Percentiles rank a stretch among this genome's conserved stretches.
Conservation (phyloP, 257 asterid species). For the Rhazya stricta region DNA sequence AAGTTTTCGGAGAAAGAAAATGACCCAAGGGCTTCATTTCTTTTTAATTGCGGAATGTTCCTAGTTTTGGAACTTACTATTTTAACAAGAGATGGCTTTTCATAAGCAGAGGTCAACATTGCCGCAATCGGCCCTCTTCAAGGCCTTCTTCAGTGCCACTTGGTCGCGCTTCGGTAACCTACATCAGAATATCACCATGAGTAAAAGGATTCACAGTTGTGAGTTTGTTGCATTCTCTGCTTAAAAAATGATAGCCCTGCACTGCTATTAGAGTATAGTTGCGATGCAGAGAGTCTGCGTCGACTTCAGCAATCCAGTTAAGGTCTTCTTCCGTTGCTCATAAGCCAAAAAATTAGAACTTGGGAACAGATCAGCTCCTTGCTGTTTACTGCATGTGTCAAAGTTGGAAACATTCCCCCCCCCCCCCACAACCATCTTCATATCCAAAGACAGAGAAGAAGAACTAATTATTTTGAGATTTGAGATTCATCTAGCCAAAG, state of each 20-base stretch:
- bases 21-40: neutral
- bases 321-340: neutral
- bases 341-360: neutral
- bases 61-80: neutral
- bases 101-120: neutral
- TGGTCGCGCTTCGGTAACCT: slow-evolving; percentile 28
- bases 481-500: no score
- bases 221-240: neutral
- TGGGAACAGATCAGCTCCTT: no score
- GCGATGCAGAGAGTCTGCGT: no score
- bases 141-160: slow-evolving; percentile 31
- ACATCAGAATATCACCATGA: slow-evolving; percentile 12
- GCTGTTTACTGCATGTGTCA: no score
- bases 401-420: neutral
- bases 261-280: no score
- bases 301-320: neutral
- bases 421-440: no score
- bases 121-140: no score
- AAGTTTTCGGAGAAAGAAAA: neutral
- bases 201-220: neutral
- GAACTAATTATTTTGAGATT: neutral
- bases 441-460: no score
- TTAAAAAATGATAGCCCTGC: no score
- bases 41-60: neutral
- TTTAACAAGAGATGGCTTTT: neutral